These are phyloP conservation scores for Lomentospora prolificans DNA, from an alignment of 2,329 filamentous ascomycete genomes.

Conservation along the genomic window DNA sequence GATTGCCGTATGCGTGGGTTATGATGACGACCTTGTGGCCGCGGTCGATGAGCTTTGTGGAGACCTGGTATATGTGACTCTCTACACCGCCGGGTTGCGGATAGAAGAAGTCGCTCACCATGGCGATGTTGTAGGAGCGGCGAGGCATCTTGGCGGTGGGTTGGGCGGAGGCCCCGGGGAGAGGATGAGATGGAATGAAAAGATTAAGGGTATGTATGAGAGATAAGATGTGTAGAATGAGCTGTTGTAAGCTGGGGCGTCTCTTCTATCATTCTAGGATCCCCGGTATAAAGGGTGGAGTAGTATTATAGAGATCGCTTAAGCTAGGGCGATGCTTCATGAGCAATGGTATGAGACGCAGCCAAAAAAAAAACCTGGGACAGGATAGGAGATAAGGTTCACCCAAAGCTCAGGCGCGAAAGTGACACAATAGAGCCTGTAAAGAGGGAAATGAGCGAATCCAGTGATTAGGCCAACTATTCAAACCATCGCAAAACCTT, in stretches of 20 bases:
- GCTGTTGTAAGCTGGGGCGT: not conserved
- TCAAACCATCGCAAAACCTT: not conserved
- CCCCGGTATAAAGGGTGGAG: not conserved
- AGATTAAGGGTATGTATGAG: not conserved
- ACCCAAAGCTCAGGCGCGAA: not conserved
- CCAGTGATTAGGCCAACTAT: not conserved
- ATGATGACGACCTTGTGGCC: constrained; percentile 98
- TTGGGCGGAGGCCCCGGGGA: not conserved
- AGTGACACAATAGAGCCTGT: not conserved
- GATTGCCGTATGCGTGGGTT: constrained; percentile 86
- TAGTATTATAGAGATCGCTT: not conserved
- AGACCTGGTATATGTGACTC: constrained; percentile 96
- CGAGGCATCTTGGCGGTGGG: constrained; percentile 33
- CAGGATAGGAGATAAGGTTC: not conserved
- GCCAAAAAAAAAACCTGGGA: not conserved
- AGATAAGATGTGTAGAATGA: constrained; percentile 3
- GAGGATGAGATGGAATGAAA: constrained; percentile 1
- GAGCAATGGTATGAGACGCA: not conserved
- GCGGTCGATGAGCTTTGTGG: constrained; percentile 90
- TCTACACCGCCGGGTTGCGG: constrained; percentile 94
- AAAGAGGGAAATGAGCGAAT: not conserved
- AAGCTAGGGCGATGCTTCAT: not conserved
- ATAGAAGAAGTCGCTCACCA: constrained; percentile 99
- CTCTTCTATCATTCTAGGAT: not conserved
- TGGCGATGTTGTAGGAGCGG: constrained; percentile 61